Evolutionary conservation across 176 grass and related monocot genomes (phyloP).

Genomic region (Hyparrhenia diplandra): DNA sequence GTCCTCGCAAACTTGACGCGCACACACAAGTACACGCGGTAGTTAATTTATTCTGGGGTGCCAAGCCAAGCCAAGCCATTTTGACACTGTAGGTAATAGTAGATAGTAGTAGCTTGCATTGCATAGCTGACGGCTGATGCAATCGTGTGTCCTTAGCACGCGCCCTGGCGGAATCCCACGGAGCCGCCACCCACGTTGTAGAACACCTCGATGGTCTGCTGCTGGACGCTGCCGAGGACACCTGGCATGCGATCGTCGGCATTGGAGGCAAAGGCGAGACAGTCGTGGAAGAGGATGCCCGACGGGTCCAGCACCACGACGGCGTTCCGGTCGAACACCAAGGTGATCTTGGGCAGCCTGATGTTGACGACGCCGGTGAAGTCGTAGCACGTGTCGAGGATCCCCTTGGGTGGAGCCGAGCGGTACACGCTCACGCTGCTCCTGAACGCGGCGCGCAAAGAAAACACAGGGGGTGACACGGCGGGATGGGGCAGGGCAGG

Average conservation of each 20-base stretch:
- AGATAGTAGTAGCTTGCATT: too few relatives aligned
- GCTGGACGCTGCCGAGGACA: background rate
- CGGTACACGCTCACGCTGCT: background rate
- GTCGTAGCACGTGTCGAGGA: background rate
- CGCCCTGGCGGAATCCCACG: background rate
- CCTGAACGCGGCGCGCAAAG: background rate
- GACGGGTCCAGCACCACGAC: background rate
- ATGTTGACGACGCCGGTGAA: background rate
- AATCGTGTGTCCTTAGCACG: too few relatives aligned
- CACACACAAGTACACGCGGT: too few relatives aligned
- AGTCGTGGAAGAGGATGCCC: background rate
- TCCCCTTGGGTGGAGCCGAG: background rate
- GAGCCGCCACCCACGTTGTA: background rate
- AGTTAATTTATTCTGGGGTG: too few relatives aligned
- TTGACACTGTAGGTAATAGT: too few relatives aligned
- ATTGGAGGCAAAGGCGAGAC: background rate
- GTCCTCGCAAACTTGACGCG: too few relatives aligned
- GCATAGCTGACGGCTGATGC: too few relatives aligned
- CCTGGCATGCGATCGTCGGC: background rate
- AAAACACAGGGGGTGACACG: too few relatives aligned
- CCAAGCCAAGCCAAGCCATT: too few relatives aligned
- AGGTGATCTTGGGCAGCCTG: too few relatives aligned
- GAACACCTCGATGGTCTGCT: background rate
- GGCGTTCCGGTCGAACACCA: too few relatives aligned
- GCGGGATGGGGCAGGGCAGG: too few relatives aligned